Conservation (phyloP, 352 stramenopile species). For the Phytophthora nicotianae region DNA sequence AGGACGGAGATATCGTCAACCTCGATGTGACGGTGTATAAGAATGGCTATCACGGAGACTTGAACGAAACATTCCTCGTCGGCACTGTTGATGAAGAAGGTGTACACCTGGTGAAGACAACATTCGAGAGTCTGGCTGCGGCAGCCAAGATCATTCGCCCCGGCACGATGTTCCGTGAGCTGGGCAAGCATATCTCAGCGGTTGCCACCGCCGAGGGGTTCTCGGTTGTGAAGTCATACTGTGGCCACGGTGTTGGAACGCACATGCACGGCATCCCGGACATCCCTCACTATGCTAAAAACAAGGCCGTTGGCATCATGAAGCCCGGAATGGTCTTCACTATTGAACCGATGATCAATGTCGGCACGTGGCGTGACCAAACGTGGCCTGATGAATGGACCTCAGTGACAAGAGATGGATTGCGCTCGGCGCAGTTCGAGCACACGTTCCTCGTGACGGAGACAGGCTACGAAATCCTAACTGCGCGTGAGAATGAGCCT, state of each 20-base stretch:
- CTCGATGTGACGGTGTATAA: conserved; percentile 97
- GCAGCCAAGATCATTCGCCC: conserved; percentile 92
- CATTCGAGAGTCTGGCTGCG: conserved; percentile 93
- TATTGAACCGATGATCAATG: conserved; percentile 99
- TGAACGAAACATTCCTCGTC: conserved; percentile 98
- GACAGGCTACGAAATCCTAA: conserved; percentile 96
- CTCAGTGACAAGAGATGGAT: conserved; percentile 95
- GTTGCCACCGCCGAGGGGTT: conserved; percentile 87
- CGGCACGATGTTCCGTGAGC: conserved; percentile 94
- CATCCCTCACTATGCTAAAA: conserved; percentile 98
- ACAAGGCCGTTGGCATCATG: conserved; percentile 97
- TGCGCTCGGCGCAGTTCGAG: conserved; percentile 96
- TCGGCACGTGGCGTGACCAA: conserved; percentile 87
- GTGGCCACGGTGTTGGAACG: conserved; percentile 96
- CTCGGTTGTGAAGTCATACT: conserved; percentile 97
- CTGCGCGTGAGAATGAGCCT: conserved; percentile 83
- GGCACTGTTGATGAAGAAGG: conserved; percentile 95
- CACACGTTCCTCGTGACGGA: conserved; percentile 98
- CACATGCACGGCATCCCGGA: conserved; percentile 98
- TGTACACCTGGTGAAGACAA: conserved; percentile 90
- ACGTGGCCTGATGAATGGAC: conserved; percentile 99
- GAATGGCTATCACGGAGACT: conserved; percentile 97
- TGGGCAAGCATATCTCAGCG: conserved; percentile 94
- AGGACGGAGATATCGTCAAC: conserved; percentile 99
- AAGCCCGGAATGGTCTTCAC: conserved; percentile 98